These are phyloP conservation scores for Candolleomyces aberdarensis DNA, from an alignment of 768 basidiomycete species.

Conservation along the genomic window DNA sequence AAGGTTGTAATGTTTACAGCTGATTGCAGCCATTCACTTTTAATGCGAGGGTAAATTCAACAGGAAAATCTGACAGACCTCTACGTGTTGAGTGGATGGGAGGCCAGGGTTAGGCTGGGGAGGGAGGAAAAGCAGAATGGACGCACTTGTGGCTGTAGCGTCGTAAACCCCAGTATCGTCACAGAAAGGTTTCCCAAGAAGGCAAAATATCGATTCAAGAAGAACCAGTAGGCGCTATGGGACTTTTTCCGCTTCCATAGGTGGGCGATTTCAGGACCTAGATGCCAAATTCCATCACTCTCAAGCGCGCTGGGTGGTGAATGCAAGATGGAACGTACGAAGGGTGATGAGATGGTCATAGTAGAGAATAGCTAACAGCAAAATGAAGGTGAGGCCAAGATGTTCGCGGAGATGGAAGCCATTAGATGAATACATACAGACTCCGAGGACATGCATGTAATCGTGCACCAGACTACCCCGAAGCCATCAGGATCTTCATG, in stretches of 20 bases:
- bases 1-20: conserved; percentile 36
- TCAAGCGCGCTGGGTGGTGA: not conserved
- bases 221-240: conserved; percentile 41
- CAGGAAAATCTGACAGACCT: conserved; percentile 10
- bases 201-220: conserved; percentile 47
- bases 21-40: conserved; percentile 13
- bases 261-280: conserved; percentile 38
- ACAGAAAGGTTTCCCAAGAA: conserved; percentile 36
- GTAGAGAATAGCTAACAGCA: conserved; percentile 31
- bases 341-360: conserved; percentile 38
- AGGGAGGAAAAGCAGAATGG: not conserved
- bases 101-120: not conserved
- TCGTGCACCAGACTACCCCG: conserved; percentile 22
- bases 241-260: conserved; percentile 43
- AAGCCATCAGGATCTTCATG: not conserved
- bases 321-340: conserved; percentile 19
- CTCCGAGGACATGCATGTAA: conserved; percentile 29
- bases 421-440: conserved; percentile 22
- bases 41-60: not conserved
- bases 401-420: not conserved
- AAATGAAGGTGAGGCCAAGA: not conserved
- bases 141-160: conserved; percentile 21
- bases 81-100: not conserved
- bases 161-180: conserved; percentile 26
- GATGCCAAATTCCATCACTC: not conserved